Evolutionary conservation across 2,329 filamentous ascomycete genomes (phyloP), one percentile per base, ranked within the genome.

Genomic region (Trichophyton benhamiae): DNA sequence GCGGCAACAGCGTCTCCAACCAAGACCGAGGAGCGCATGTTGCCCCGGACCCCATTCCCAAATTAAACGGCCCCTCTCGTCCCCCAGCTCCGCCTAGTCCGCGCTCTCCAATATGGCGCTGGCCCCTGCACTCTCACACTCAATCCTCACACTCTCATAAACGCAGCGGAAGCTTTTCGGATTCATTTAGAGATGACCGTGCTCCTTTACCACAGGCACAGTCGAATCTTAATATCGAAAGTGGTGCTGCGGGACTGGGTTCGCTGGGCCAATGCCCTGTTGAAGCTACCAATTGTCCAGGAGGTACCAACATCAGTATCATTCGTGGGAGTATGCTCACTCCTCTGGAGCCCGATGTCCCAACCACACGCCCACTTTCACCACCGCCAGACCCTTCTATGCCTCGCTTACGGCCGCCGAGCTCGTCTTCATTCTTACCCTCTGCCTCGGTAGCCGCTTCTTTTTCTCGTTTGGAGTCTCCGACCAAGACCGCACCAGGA

Each of bases 321-420:
- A 91, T 97, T 20, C 84, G 92, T 58, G 94, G 94, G 13, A 89
- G 91, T 62, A 71, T 96, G 4, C 83, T 95, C 64, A 89, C 91
- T 15, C 94, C 92, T 1, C 84, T 83, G 0, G 88, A 94, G 63
- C 85, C 91, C 0, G 90, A 88, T 70, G 87, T 96, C 46, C 85
- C 91, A 49, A 77, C 85, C 41, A 75, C 84, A 59, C 77, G 82
- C 4, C 79, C 82, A 4, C 78, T 77, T 57, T 79, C 79, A 2
- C 76, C 73, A 22, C 65, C 72, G 36, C 68, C 72, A 61, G 68
- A 76, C 46, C 67, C 71, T n/a, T 64, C 69, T 27, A 68, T 69
- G 20, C 65, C 68, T 5, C 68, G 66, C 8, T 64, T 66, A 58
- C 60, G 65, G 20, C 49, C 27, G 25, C 20, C 30, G 38, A 61